These are phyloP conservation scores for Alternaria arbusti DNA, from an alignment of 2,329 filamentous ascomycete species.

Conservation along the genomic window DNA sequence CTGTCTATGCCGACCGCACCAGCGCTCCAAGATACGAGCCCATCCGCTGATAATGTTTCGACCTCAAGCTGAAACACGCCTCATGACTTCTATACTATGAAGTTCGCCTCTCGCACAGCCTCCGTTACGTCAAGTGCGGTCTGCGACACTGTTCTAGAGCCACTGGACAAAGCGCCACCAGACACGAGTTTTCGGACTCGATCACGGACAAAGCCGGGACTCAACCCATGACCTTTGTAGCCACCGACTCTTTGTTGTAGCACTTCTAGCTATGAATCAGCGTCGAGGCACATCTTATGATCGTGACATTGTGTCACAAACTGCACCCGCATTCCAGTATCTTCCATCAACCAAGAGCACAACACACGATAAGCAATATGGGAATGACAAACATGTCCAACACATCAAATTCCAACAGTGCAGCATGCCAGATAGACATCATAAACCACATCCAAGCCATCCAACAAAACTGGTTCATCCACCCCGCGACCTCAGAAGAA, in stretches of 20 bases:
- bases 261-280: neutral
- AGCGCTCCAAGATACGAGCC: neutral
- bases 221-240: neutral
- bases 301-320: neutral
- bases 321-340: too few species aligned
- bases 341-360: neutral
- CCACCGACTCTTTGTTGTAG: neutral
- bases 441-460: slow-evolving; percentile 1
- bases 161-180: neutral
- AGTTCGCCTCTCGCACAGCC: neutral
- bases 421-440: neutral
- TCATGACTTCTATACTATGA: neutral
- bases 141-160: neutral
- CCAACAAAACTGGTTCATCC: slow-evolving; percentile 8
- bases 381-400: neutral
- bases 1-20: neutral
- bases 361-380: neutral
- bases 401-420: neutral
- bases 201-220: neutral
- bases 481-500: neutral
- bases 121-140: slow-evolving; percentile 22
- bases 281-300: neutral
- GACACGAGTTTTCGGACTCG: neutral
- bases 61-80: neutral
- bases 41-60: neutral